Evolutionary conservation across 139 green algal genomes (phyloP).

Genomic region (Picocystis salinarum): DNA sequence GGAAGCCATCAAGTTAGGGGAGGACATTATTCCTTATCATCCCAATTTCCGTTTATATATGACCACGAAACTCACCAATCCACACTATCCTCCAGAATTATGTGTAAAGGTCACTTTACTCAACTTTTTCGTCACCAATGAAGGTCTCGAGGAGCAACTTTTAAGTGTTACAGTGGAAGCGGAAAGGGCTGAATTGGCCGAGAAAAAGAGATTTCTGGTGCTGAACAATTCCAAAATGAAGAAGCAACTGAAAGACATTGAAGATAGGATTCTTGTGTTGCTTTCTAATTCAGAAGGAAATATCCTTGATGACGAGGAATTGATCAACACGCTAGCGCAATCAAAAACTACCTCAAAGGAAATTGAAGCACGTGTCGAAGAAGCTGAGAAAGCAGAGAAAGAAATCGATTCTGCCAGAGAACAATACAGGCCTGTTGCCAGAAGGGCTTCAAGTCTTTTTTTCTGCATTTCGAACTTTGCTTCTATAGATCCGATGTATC

Average conservation of each 20-base stretch:
- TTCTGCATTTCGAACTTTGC: constrained; percentile 60
- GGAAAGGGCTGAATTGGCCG: constrained; percentile 56
- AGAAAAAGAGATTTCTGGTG: constrained; percentile 51
- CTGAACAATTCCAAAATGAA: constrained; percentile 68
- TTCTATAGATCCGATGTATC: constrained; percentile 67
- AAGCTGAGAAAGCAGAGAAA: constrained; percentile 46
- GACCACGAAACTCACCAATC: constrained; percentile 61
- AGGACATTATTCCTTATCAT: constrained; percentile 68
- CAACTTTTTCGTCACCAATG: constrained; percentile 70
- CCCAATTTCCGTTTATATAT: constrained; percentile 71
- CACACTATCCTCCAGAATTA: constrained; percentile 62
- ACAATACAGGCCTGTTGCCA: constrained; percentile 44
- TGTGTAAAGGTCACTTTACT: constrained; percentile 71
- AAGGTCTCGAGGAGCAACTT: constrained; percentile 73
- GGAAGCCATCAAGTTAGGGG: constrained; percentile 63
- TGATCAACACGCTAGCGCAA: constrained; percentile 75
- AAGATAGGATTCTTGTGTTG: constrained; percentile 66
- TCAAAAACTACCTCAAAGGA: constrained; percentile 53
- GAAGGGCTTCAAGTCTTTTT: constrained; percentile 43
- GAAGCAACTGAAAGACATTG: constrained; percentile 58
- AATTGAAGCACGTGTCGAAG: constrained; percentile 52
- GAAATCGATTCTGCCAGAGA: constrained; percentile 57
- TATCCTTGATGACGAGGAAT: constrained; percentile 72
- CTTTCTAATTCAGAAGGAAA: constrained; percentile 65
- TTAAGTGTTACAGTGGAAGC: constrained; percentile 44